Base-by-base conservation (phyloP, 2,329 filamentous ascomycete genomes). In the Seiridium cupressi region DNA sequence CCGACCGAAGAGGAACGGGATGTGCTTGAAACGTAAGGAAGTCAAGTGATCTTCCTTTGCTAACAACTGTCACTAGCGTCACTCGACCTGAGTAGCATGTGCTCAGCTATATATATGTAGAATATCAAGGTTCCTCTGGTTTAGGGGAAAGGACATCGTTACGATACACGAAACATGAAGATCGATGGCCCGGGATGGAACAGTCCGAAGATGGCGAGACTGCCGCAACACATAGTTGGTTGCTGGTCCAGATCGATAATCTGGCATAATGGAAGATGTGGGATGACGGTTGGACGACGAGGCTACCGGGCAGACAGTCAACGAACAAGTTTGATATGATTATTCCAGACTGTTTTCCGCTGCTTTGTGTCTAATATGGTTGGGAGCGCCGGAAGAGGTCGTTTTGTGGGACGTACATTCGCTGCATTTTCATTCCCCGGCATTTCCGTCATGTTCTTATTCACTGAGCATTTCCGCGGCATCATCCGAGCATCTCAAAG, bases 1-100 rank as follows among this genome's bases (percentile, higher is more conserved):
- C 77, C 77, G 18, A 76, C 73, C 13, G 76, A 62, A 44, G 54
- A 62, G 40, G 57, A 62, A 47, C 44, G 54, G n/a, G 60, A 60
- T 40, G 57, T 62, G 11, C 46, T 62, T 7, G 53, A 62, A 11
- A 57, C 60, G n/a, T 60, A 49, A 51, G 47, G 57, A 51, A 40
- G 55, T 32, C 32, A 11, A 7, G 9, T n/a, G 35, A 13, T 13
- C 49, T 53, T 35, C 32, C 34, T 7, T 34, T 53, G 49, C 49
- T 53, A 53, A 53, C 38, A 4, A 35, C 38, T 11, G 38, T 36
- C n/a, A 38, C 49, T 53, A 53, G 49, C 38, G 8, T 34, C 18
- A n/a, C n/a, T 6, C 5, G 34, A 36, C 38, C 38, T 53, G 49
- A 10, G 18, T 13, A 18, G 13, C 49, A 53, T 38, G 49, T 26